These are phyloP conservation scores for Cyclostephanos tholiformis DNA, from an alignment of 108 stramenopile genomes.

Conservation along the genomic window DNA sequence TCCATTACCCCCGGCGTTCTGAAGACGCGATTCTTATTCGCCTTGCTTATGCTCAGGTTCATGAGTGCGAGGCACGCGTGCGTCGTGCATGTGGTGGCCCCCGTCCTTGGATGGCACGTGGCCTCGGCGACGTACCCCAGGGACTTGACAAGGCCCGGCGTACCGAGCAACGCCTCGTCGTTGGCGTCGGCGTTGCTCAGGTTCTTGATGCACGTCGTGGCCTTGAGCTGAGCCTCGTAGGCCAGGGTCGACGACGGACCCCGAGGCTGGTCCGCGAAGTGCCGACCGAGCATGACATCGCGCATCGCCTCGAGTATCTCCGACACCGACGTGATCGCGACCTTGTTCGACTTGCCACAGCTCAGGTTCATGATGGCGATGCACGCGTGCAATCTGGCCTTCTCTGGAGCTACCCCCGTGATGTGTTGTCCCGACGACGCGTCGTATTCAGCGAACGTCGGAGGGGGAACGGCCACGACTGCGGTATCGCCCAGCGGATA, in stretches of 20 bases:
- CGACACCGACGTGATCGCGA: constrained; percentile 80
- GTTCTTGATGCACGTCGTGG: constrained; percentile 91
- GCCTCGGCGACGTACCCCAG: constrained; percentile 77
- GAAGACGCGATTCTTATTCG: constrained; percentile 88
- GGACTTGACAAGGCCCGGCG: constrained; percentile 80
- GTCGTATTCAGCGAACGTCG: constrained; percentile 16
- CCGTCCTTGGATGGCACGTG: constrained; percentile 67
- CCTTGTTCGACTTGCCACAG: constrained; percentile 90
- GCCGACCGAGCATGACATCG: constrained; percentile 76
- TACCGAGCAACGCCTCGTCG: constrained; percentile 81
- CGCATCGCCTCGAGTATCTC: constrained; percentile 84
- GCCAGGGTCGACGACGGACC: constrained; percentile 35
- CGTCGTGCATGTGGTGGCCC: constrained; percentile 85
- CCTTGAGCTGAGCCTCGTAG: constrained; percentile 88
- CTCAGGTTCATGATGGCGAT: constrained; percentile 92
- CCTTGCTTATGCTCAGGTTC: constrained; percentile 88
- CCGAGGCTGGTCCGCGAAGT: constrained; percentile 22
- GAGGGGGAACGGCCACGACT: constrained; percentile 36
- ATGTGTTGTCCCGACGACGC: constrained; percentile 39
- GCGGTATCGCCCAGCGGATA: neutral
- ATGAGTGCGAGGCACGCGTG: constrained; percentile 89
- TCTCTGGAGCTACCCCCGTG: constrained; percentile 72
- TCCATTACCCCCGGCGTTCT: constrained; percentile 89
- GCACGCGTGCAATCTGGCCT: constrained; percentile 87
- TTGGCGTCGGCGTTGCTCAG: constrained; percentile 89